Percentiles rank a stretch among this genome's conserved stretches.
Evolutionary conservation across 2,329 filamentous ascomycete species (phyloP).

Genomic region (Talaromyces piceae): DNA sequence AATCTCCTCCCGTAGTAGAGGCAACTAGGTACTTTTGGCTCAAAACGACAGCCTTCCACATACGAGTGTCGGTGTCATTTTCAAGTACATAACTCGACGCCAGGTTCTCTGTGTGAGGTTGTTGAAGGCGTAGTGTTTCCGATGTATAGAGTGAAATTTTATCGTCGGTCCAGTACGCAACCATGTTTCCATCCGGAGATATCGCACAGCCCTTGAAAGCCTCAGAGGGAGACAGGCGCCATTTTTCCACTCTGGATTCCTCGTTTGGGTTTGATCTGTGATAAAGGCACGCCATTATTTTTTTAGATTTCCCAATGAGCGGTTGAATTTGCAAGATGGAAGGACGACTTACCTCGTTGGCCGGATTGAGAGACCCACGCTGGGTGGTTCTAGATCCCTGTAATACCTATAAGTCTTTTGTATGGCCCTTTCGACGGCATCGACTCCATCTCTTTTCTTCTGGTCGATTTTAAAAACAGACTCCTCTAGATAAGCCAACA

Average conservation of each 20-base stretch:
- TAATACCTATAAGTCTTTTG: constrained; percentile 7
- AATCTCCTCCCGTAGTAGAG: constrained; percentile 8
- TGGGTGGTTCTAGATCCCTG: neutral
- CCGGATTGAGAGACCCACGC: neutral
- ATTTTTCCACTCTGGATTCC: constrained; percentile 15
- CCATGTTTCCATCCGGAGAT: constrained; percentile 18
- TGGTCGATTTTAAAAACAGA: constrained; percentile 19
- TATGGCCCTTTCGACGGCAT: constrained; percentile 16
- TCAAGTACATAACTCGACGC: constrained; percentile 2
- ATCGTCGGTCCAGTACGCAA: constrained; percentile 24
- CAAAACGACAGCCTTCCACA: constrained; percentile 9
- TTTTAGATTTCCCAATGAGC: too few species aligned
- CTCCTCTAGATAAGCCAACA: constrained; percentile 22
- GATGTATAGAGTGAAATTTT: constrained; percentile 22
- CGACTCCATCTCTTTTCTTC: constrained; percentile 14
- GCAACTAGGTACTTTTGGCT: constrained; percentile 9
- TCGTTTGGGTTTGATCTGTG: neutral
- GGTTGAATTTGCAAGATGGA: too few species aligned
- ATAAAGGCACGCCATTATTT: neutral
- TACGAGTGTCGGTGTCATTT: neutral
- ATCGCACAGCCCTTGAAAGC: constrained; percentile 23
- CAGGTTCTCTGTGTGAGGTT: neutral
- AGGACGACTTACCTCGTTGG: neutral
- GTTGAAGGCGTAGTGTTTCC: constrained; percentile 9
- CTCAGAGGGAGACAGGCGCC: constrained; percentile 12